Base-by-base conservation (phyloP, 2,329 filamentous ascomycete species). In the Aquanectria penicillioides region DNA sequence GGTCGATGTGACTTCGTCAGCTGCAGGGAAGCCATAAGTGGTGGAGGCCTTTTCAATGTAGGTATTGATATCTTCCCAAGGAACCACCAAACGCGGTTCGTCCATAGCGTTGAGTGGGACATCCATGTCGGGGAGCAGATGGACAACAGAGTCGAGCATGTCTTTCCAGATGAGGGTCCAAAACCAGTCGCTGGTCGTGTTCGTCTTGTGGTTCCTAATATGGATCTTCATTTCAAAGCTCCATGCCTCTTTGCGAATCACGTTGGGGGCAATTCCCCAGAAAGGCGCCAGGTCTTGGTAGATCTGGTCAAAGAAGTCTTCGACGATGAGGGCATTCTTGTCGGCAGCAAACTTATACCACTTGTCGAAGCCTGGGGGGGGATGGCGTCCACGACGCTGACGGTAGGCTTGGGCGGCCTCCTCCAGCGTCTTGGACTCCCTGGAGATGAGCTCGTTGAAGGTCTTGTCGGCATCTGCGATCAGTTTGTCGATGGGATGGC, bases 21-120 rank as follows among this genome's bases (percentile, higher is more conserved):
- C 74, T 0, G 78, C 72, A 13, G 73, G 70, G 38, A 88, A 75
- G 13, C 71, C 73, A 38, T 80, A 76, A 8, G 78, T 81, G 61
- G 80, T 75, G 50, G 79, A 76, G 28, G 86, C 86, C 56, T 80
- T 79, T 40, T 77, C 71, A 74, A 91, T 80, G 54, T 83, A 81
- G 1, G 72, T 71, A 22, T 84, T 75, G 47, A 90, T 83, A 6
- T 86, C 81, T 68, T 90, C 87, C 81, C 83, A 89, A 3, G 87
- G 83, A 2, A 86, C 84, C 11, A 90, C 81, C 8, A 91, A 68
- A 22, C 88, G 80, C 33, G 88, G 88, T 69, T 90, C 87, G 65
- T 91, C 88, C 81, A 90, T 86, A 26, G 83, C 79, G 62, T 90
- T 91, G 58, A 90, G 78, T 0, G 88, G 82, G 57, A 90, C 80